phyloP scores from a whole-genome alignment of 345 rosid species.

The Eucalyptus brandiana region DNA sequence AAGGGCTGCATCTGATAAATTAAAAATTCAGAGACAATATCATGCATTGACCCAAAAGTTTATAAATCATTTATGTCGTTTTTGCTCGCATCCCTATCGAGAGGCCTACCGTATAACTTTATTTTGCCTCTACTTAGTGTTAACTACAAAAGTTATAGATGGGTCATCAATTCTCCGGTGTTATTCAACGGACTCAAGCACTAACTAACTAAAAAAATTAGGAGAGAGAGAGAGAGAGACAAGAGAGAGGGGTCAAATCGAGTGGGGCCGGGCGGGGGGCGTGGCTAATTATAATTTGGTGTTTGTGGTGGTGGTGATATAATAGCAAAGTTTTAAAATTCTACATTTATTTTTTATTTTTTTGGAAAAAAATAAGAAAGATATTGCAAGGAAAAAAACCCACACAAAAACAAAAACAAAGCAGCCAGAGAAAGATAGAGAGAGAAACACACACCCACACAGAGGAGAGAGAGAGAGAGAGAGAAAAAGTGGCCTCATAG shows the following conservation, averaged over 20 bases:
- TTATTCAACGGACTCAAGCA: background rate
- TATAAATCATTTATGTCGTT: background rate
- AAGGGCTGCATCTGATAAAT: accelerated
- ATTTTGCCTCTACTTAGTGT: background rate
- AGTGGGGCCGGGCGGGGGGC: background rate
- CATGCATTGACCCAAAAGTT: accelerated
- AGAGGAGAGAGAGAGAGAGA: background rate
- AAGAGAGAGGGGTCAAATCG: background rate
- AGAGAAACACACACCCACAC: background rate
- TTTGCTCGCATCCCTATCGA: background rate
- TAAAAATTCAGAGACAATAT: accelerated
- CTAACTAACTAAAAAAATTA: background rate
- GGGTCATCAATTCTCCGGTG: background rate
- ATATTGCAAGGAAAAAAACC: background rate
- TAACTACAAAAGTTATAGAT: background rate
- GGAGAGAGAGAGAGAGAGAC: background rate
- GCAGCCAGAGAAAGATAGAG: background rate
- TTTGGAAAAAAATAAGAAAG: background rate
- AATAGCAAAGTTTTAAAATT: background rate
- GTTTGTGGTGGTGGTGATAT: background rate
- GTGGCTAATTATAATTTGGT: background rate
- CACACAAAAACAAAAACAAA: background rate
- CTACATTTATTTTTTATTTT: background rate
- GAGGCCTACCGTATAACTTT: background rate
- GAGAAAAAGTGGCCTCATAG: background rate